Percentiles rank a stretch among this genome's conserved stretches.
Evolutionary conservation across 2,329 filamentous ascomycete genomes (phyloP).

Genomic region (Parafenestella ontariensis): DNA sequence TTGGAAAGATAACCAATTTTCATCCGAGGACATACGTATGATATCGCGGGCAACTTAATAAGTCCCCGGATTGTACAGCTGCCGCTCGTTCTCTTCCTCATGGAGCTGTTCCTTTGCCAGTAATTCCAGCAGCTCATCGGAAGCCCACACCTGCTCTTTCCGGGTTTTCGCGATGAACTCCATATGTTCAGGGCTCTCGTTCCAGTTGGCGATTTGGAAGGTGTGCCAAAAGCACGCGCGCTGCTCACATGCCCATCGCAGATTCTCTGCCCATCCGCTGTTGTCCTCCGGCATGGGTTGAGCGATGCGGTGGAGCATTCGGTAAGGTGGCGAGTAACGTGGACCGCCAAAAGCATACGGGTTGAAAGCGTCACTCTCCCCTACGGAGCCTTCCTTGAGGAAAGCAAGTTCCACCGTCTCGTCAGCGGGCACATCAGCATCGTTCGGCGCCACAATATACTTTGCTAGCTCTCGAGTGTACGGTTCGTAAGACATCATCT

Average conservation of each 20-base stretch:
- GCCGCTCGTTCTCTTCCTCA: background rate
- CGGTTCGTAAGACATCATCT: background rate
- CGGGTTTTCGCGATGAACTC: conserved; percentile 24
- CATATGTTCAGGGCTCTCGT: conserved; percentile 35
- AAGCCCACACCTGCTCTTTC: conserved; percentile 26
- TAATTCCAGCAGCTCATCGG: conserved; percentile 21
- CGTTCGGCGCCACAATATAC: conserved; percentile 7
- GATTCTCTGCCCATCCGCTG: conserved; percentile 34
- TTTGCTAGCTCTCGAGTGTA: conserved; percentile 1
- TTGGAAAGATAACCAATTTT: background rate
- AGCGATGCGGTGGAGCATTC: conserved; percentile 18
- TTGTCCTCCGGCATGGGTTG: conserved; percentile 19
- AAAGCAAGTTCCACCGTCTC: background rate
- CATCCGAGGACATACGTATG: background rate
- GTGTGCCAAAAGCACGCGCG: conserved; percentile 9
- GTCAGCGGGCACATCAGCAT: background rate
- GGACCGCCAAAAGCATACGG: conserved; percentile 30
- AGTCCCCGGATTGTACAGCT: background rate
- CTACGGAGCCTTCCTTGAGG: conserved; percentile 5
- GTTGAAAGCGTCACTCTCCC: conserved; percentile 11
- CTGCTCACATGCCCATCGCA: conserved; percentile 32
- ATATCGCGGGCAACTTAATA: background rate
- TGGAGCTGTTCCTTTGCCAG: background rate
- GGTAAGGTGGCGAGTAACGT: conserved; percentile 23
- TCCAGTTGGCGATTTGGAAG: conserved; percentile 21